A percentile compares a stretch with the other conserved stretches of the same genome.
Conservation (phyloP, 768 basidiomycete genomes). For the Tylopilus cervinicoccineus region DNA sequence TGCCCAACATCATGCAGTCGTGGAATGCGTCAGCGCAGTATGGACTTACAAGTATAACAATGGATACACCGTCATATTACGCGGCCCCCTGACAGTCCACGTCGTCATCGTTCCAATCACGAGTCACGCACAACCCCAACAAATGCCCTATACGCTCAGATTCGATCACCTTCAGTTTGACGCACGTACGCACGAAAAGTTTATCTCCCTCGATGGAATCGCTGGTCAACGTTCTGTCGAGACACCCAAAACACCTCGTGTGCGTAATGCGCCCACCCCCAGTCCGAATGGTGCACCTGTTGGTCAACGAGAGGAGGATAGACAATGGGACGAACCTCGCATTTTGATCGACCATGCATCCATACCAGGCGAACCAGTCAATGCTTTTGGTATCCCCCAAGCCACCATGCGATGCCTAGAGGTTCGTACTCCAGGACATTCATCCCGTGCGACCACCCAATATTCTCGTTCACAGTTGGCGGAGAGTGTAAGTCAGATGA, state of each 20-base stretch:
- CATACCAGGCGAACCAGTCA: conserved; percentile 82
- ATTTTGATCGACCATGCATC: conserved; percentile 54
- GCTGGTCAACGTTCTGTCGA: conserved; percentile 45
- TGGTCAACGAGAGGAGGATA: conserved; percentile 45
- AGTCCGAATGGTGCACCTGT: conserved; percentile 28
- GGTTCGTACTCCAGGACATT: conserved; percentile 36
- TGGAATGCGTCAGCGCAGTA: conserved; percentile 69
- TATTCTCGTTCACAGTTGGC: conserved; percentile 48
- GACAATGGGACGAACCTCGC: conserved; percentile 64
- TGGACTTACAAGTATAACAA: conserved; percentile 83
- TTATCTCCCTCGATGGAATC: conserved; percentile 62
- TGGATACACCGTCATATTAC: conserved; percentile 74
- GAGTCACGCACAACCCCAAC: conserved; percentile 18
- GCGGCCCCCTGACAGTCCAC: conserved; percentile 70
- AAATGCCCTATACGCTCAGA: conserved; percentile 40
- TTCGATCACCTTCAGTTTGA: conserved; percentile 76
- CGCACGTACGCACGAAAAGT: conserved; percentile 70
- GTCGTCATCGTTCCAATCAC: conserved; percentile 37
- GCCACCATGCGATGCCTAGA: conserved; percentile 88
- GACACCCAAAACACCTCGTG: conserved; percentile 36
- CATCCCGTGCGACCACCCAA: conserved; percentile 4
- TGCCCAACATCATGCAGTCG: conserved; percentile 42
- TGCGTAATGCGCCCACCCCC: conserved; percentile 33
- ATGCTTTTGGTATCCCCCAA: conserved; percentile 85
- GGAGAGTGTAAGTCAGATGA: conserved; percentile 79